Evolutionary conservation across 2,329 filamentous ascomycete species (phyloP).

Genomic region (Westerdykella sp.): DNA sequence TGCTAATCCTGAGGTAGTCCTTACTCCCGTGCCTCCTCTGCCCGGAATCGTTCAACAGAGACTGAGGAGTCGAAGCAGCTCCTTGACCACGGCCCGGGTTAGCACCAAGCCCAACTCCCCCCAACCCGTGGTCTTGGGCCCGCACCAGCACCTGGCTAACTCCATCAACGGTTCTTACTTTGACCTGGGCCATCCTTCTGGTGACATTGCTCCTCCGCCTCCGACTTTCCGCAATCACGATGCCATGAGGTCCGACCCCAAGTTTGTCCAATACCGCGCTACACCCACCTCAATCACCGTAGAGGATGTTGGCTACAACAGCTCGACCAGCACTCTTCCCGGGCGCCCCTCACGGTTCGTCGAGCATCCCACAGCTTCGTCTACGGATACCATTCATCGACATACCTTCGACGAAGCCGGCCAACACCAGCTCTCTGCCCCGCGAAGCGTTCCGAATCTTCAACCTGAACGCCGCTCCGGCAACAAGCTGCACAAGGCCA

Average conservation of each 20-base stretch:
- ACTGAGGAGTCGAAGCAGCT: constrained; percentile 1
- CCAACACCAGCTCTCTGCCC: no score
- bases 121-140: constrained; percentile 12
- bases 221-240: constrained; percentile 6
- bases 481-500: no score
- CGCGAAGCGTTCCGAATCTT: no score
- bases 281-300: not conserved
- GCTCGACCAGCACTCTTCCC: no score
- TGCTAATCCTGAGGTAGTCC: not conserved
- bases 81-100: constrained; percentile 3
- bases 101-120: constrained; percentile 5
- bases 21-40: constrained; percentile 1
- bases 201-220: constrained; percentile 3
- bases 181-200: constrained; percentile 5
- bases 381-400: no score
- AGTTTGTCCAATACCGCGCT: constrained; percentile 1
- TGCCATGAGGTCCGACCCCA: constrained; percentile 4
- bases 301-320: not conserved
- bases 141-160: constrained; percentile 11
- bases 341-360: no score
- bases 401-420: no score
- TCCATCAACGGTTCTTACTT: constrained; percentile 2
- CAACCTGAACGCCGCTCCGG: no score
- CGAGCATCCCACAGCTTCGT: no score
- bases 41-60: not conserved